These are phyloP conservation scores for Linnemannia elongata DNA, from an alignment of 192 early-diverging fungal genomes.

Conservation along the genomic window DNA sequence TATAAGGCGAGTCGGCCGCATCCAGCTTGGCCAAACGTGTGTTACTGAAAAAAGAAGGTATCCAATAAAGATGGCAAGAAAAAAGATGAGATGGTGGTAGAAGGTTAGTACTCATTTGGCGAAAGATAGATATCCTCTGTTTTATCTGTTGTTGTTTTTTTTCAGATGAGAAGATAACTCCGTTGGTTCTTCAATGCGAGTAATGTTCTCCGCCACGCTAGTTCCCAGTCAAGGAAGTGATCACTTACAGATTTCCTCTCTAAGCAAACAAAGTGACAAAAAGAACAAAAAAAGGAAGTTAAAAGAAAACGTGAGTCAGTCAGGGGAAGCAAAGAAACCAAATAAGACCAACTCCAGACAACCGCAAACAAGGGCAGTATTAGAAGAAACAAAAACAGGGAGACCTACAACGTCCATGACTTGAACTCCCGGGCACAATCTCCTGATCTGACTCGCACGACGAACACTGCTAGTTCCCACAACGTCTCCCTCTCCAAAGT, in stretches of 20 bases:
- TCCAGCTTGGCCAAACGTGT: conserved; percentile 93
- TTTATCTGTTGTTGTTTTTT: not conserved
- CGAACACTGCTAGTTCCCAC: conserved; percentile 93
- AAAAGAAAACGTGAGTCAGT: not conserved
- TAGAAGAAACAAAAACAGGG: conserved; percentile 12
- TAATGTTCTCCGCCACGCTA: not conserved
- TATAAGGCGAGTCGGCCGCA: conserved; percentile 74
- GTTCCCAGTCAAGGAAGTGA: not conserved
- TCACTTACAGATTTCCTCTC: conserved; percentile 46
- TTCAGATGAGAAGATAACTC: not conserved
- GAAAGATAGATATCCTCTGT: not conserved
- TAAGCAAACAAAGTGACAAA: conserved; percentile 14
- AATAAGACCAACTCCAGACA: not conserved
- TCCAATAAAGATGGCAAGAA: not conserved
- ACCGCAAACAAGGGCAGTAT: not conserved
- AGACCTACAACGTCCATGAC: conserved; percentile 83
- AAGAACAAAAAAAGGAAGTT: conserved; percentile 21
- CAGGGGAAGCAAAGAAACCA: not conserved
- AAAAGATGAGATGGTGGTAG: not conserved
- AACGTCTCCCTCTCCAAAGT: conserved; percentile 79
- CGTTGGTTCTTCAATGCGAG: not conserved
- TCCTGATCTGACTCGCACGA: conserved; percentile 86
- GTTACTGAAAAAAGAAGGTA: conserved; percentile 67
- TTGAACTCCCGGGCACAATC: conserved; percentile 79
- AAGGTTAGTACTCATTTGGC: not conserved